Evolutionary conservation across 75 land plant species (phyloP).

Genomic region (Picea glauca): DNA sequence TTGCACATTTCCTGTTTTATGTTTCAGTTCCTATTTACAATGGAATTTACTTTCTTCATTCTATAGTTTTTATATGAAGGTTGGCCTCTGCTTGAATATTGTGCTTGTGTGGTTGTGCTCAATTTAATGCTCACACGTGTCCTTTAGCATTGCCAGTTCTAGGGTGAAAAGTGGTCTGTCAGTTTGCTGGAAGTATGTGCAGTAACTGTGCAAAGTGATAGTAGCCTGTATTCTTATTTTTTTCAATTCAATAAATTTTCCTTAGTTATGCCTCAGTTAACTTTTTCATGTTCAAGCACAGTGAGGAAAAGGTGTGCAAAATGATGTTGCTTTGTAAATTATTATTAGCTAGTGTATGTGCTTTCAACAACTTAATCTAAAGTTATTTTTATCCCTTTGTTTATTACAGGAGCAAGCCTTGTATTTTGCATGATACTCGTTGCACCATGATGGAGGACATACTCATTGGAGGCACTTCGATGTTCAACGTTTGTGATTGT

Average conservation of each 20-base stretch:
- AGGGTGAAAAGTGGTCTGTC: no score
- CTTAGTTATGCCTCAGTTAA: neutral
- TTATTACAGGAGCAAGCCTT: neutral
- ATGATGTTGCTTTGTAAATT: neutral
- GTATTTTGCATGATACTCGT: neutral
- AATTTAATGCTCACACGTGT: no score
- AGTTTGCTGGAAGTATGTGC: neutral
- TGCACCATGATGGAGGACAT: conserved; percentile 1
- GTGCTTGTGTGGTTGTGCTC: neutral
- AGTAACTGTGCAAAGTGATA: neutral
- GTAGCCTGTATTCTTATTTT: neutral
- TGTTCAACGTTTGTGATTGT: neutral
- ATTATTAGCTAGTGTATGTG: neutral
- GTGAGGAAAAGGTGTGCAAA: neutral
- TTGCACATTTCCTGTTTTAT: neutral
- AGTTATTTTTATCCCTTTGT: neutral
- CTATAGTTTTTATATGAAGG: neutral
- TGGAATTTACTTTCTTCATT: neutral
- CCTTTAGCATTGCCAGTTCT: no score
- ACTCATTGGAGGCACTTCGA: neutral
- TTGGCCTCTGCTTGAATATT: neutral
- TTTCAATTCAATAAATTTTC: neutral
- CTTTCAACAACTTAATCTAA: neutral
- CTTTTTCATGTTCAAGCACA: neutral
- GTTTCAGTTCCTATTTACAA: neutral